A percentile compares a stretch with the other conserved stretches of the same genome.
Evolutionary conservation across 2,329 filamentous ascomycete species (phyloP).

Genomic region (Triangularia setosa): DNA sequence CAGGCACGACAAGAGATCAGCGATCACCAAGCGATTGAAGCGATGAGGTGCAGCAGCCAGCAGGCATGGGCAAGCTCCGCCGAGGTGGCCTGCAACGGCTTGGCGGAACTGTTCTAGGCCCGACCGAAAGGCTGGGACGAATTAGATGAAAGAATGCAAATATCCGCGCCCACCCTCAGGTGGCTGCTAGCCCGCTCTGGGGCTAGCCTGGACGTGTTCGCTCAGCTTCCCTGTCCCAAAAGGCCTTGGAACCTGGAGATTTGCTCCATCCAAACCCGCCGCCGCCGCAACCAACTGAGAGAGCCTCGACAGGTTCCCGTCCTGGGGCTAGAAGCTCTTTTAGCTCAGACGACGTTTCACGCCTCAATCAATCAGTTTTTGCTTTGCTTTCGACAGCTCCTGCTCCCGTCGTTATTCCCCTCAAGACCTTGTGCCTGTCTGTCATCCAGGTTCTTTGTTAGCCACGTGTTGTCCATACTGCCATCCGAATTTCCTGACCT

Average conservation of each 20-base stretch:
- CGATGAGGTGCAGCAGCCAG: neutral
- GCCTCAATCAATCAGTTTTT: neutral
- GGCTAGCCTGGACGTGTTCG: neutral
- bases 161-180: neutral
- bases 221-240: neutral
- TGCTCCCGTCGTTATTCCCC: too few relatives aligned
- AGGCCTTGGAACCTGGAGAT: conserved; percentile 2
- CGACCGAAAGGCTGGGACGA: neutral
- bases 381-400: neutral
- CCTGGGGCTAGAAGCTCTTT: conserved; percentile 1
- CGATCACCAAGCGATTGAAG: neutral
- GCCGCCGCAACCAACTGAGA: conserved; percentile 1
- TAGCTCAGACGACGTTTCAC: neutral
- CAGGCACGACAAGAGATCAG: neutral
- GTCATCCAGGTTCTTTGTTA: neutral
- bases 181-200: neutral
- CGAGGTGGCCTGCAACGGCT: neutral
- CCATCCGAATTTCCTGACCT: neutral
- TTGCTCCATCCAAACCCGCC: conserved; percentile 12
- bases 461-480: neutral
- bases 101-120: neutral
- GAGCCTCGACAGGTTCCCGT: neutral
- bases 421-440: neutral
- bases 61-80: neutral
- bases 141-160: neutral